Conservation (phyloP, 352 stramenopile genomes). For the Pythium aquatile region DNA sequence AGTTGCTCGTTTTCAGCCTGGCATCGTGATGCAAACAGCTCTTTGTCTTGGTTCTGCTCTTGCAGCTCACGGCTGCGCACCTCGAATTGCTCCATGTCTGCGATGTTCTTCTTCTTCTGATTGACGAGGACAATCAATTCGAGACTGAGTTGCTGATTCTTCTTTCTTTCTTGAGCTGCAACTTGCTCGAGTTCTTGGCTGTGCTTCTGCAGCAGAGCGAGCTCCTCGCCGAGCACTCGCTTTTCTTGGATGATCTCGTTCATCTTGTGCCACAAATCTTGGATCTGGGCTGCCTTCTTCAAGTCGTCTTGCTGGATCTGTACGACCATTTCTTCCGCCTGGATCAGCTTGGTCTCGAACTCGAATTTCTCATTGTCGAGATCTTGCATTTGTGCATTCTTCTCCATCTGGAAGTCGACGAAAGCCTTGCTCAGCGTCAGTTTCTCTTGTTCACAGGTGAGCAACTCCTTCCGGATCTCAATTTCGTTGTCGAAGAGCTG, state of each 20-base stretch:
- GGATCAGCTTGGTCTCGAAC: slow-evolving; percentile 55
- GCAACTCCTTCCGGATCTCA: slow-evolving; percentile 51
- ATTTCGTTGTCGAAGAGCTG: slow-evolving; percentile 64
- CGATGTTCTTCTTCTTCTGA: slow-evolving; percentile 50
- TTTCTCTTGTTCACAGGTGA: slow-evolving; percentile 67
- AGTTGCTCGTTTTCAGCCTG: slow-evolving; percentile 28
- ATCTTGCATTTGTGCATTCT: slow-evolving; percentile 37
- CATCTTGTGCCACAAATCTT: slow-evolving; percentile 59
- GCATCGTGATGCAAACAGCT: slow-evolving; percentile 2
- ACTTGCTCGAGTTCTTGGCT: slow-evolving; percentile 30
- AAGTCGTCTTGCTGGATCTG: slow-evolving; percentile 61
- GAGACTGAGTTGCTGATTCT: slow-evolving; percentile 68
- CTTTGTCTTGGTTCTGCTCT: slow-evolving; percentile 9
- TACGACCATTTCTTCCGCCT: slow-evolving; percentile 58
- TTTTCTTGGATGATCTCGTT: slow-evolving; percentile 54
- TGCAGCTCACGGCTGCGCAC: slow-evolving; percentile 20
- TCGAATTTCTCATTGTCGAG: slow-evolving; percentile 65
- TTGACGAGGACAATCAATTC: slow-evolving; percentile 69
- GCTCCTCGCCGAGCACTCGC: slow-evolving; percentile 29
- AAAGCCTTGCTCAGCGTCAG: slow-evolving; percentile 65
- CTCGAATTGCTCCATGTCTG: slow-evolving; percentile 34
- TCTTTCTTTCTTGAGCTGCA: slow-evolving; percentile 41
- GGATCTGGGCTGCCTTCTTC: slow-evolving; percentile 51
- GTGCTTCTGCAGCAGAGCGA: slow-evolving; percentile 39
- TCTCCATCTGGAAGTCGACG: slow-evolving; percentile 62